Conservation (phyloP, 2,329 filamentous ascomycete species). For the Stachybotrys elegans region DNA sequence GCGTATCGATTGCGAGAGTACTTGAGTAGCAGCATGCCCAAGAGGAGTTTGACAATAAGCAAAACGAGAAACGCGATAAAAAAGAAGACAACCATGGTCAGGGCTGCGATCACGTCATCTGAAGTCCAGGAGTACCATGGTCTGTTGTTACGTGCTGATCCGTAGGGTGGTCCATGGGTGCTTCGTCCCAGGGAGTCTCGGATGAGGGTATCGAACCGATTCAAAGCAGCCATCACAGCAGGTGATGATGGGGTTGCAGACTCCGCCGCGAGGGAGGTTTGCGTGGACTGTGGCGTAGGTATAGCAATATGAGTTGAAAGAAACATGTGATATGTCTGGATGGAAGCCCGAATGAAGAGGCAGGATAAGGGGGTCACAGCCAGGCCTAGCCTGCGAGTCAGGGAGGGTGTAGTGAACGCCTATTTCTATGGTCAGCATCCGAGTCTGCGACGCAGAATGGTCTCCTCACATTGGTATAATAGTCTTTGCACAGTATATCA, state of each 20-base stretch:
- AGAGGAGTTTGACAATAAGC: constrained; percentile 74
- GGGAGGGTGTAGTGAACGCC: constrained; percentile 86
- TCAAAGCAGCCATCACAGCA: constrained; percentile 70
- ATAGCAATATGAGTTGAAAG: constrained; percentile 79
- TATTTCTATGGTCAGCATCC: too few species aligned
- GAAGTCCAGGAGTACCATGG: constrained; percentile 55
- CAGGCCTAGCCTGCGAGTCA: constrained; percentile 83
- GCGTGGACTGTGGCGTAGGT: constrained; percentile 60
- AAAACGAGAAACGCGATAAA: constrained; percentile 80
- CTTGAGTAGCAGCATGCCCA: constrained; percentile 81
- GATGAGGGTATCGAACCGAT: constrained; percentile 71
- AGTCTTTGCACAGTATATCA: constrained; percentile 94
- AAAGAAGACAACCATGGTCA: constrained; percentile 84
- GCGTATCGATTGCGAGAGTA: constrained; percentile 76
- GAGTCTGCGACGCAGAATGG: neutral
- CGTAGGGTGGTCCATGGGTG: constrained; percentile 56
- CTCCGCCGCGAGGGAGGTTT: constrained; percentile 62
- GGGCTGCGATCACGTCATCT: constrained; percentile 68
- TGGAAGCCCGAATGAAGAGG: constrained; percentile 87
- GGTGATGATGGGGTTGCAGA: constrained; percentile 62
- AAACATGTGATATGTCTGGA: constrained; percentile 99
- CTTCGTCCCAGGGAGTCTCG: constrained; percentile 72
- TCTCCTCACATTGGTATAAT: constrained; percentile 77
- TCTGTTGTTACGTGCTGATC: constrained; percentile 29
- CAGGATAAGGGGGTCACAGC: constrained; percentile 91